Evolutionary conservation across 768 basidiomycete genomes (phyloP).

Genomic region (Amanita phalloides): DNA sequence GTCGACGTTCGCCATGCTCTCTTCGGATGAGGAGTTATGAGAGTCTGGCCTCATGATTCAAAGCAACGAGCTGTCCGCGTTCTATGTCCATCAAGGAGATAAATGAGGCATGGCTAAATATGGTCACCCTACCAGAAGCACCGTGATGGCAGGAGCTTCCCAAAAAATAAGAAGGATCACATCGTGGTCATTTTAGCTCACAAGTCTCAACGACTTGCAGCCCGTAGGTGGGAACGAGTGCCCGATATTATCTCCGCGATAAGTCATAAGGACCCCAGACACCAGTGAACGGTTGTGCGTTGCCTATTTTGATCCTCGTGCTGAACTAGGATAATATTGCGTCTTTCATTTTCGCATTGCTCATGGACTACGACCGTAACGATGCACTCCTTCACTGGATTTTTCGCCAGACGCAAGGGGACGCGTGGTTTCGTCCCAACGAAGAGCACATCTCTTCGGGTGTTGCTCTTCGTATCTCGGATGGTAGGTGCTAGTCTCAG

Average conservation of each 20-base stretch:
- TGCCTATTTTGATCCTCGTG: not conserved
- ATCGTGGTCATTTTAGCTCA: no score
- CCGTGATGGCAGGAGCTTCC: no score
- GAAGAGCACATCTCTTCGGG: slow-evolving; percentile 66
- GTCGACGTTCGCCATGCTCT: not conserved
- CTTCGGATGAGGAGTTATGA: not conserved
- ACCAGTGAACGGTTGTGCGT: not conserved
- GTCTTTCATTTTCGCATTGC: slow-evolving; percentile 7
- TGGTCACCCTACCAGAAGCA: not conserved
- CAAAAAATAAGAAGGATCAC: no score
- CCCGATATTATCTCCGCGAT: not conserved
- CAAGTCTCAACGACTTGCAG: no score
- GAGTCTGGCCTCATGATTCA: not conserved
- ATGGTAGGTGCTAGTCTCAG: slow-evolving; percentile 24
- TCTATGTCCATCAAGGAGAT: not conserved
- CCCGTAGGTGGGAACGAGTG: no score
- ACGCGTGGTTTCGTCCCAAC: slow-evolving; percentile 76
- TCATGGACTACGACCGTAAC: slow-evolving; percentile 70
- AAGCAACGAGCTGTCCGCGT: no score
- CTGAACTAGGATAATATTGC: not conserved
- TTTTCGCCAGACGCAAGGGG: slow-evolving; percentile 70
- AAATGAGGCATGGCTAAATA: not conserved
- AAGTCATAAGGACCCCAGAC: no score
- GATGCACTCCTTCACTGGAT: slow-evolving; percentile 75
- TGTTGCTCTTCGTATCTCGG: slow-evolving; percentile 46